Base-by-base conservation (phyloP, 1,284 basidiomycete genomes). In the Ustilago tritici region DNA sequence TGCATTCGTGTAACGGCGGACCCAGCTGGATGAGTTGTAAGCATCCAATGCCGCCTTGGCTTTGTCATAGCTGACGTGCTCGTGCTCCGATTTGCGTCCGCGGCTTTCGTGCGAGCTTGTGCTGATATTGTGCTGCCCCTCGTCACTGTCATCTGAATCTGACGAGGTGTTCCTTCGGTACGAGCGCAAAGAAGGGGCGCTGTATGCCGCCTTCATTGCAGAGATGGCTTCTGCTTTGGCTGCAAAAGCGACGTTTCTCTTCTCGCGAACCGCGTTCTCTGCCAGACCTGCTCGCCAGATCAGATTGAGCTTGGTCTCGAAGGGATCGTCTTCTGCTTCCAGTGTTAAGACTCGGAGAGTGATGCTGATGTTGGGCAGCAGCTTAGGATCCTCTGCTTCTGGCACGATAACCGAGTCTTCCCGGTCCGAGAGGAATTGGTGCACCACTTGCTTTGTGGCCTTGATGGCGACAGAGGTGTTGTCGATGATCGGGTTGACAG, bases 261-360 rank as follows among this genome's bases (percentile, higher is more conserved):
- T 92, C 60, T 92, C 86, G 28, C 95, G 89, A n/a, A 90, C 89
- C 61, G 89, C 89, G 57, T 92, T 91, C 68, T 95, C 95, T 55
- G 91, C 90, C 43, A 90, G 87, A 0, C 95, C 95, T 38, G 91
- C 90, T 63, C 91, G 89, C 89, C 91, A 94, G 41, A 95, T 93
- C 14, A 93, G 88, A 56, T 91, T 93, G 38, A 98, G 87, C 71
- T 89, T 90, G 31, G 91, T 90, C 87, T 99, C 96, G 64, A 98
- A 90, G 0, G 92, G 90, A 83, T 96, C 93, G 84, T 99, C 96
- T 31, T 91, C 90, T n/a, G 92, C 92, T 86, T 98, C 95, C 6
- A 95, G 15, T 14, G 85, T 80, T 31, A 90, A 88, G 47, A 95
- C 87, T 38, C 87, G 88, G 60, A 98, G 84, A 3, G 87, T 87